These are phyloP conservation scores for Lactifluus subvellereus DNA, from an alignment of 768 basidiomycete species.

Conservation along the genomic window DNA sequence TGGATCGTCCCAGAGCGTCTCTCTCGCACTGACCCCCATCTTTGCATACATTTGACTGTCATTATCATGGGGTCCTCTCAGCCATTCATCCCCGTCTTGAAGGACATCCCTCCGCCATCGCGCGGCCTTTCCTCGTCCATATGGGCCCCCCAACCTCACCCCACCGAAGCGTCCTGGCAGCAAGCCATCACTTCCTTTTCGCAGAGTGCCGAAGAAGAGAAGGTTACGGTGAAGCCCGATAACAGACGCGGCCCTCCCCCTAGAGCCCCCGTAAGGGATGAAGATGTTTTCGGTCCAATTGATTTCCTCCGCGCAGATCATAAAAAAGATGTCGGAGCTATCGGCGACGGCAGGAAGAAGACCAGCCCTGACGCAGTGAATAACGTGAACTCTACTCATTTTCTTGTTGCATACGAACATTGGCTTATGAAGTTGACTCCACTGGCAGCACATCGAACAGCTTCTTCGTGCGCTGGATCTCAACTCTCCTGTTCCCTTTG, in stretches of 20 bases:
- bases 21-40: slow-evolving; percentile 17
- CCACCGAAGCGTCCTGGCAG: slow-evolving; percentile 63
- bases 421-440: slow-evolving; percentile 25
- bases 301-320: slow-evolving; percentile 34
- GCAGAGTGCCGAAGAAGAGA: slow-evolving; percentile 40
- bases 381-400: slow-evolving; percentile 37
- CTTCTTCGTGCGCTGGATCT: slow-evolving; percentile 74
- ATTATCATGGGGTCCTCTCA: slow-evolving; percentile 22
- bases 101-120: slow-evolving; percentile 20
- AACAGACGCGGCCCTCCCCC: slow-evolving; percentile 28
- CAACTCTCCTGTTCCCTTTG: slow-evolving; percentile 54
- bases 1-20: slow-evolving; percentile 10
- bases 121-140: slow-evolving; percentile 43
- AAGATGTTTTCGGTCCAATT: slow-evolving; percentile 64
- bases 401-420: slow-evolving; percentile 23
- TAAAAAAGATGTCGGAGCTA: slow-evolving; percentile 57
- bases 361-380: slow-evolving; percentile 51
- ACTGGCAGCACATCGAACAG: slow-evolving; percentile 66
- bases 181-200: slow-evolving; percentile 53
- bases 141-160: slow-evolving; percentile 79
- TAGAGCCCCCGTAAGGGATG: slow-evolving; percentile 36
- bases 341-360: slow-evolving; percentile 75
- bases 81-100: slow-evolving; percentile 19
- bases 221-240: slow-evolving; percentile 24
- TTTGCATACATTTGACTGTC: background rate